Percentiles rank a stretch among this genome's conserved stretches.
Conservation (phyloP, 345 rosid species). For the Angophora floribunda region DNA sequence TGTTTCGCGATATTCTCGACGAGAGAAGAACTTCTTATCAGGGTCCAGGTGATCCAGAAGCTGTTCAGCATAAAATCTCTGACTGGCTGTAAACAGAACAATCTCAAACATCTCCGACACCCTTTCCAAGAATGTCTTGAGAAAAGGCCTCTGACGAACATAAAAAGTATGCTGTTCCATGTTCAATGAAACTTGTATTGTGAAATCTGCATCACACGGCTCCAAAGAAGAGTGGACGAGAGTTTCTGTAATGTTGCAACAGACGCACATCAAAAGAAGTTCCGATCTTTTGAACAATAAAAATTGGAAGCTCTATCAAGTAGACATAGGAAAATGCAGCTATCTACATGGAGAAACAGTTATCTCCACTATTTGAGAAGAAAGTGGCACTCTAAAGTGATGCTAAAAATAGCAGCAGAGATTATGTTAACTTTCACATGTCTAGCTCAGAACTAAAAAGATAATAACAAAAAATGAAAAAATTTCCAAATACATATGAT, state of each 20-base stretch:
- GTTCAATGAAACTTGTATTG: slow-evolving; percentile 1
- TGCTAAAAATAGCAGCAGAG: neutral
- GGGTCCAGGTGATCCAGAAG: slow-evolving; percentile 15
- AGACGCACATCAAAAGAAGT: neutral
- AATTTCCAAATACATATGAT: neutral
- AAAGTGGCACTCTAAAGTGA: neutral
- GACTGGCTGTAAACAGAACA: slow-evolving; percentile 12
- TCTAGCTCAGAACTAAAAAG: neutral
- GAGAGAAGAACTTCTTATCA: slow-evolving; percentile 13
- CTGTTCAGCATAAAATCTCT: slow-evolving; percentile 6
- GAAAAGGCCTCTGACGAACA: slow-evolving; percentile 15
- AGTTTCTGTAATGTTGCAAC: slow-evolving; percentile 4
- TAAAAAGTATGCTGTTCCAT: slow-evolving; percentile 10
- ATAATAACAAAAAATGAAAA: neutral
- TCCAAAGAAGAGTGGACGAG: slow-evolving; percentile 7
- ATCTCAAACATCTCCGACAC: slow-evolving; percentile 17
- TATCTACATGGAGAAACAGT: neutral
- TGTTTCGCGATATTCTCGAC: slow-evolving; percentile 10
- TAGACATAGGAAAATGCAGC: neutral
- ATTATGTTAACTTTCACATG: neutral
- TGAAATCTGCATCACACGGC: slow-evolving; percentile 15
- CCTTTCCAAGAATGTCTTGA: slow-evolving; percentile 10
- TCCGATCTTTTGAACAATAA: neutral
- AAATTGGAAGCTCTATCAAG: neutral
- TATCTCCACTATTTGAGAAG: neutral